Conservation (phyloP, 768 basidiomycete genomes). For the Kwoniella mangroviensis region DNA sequence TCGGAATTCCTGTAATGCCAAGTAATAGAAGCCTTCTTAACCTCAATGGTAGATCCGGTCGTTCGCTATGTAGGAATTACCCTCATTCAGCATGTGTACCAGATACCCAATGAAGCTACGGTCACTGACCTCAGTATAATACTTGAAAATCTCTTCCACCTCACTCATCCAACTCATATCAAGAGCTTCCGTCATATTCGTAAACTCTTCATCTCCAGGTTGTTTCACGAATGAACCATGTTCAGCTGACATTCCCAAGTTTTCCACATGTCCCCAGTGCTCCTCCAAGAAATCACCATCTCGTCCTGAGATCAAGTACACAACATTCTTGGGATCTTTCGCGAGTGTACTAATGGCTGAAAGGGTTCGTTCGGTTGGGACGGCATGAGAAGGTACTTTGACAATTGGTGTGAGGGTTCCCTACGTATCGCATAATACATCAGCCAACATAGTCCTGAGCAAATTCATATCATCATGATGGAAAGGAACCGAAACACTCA, state of each 20-base stretch:
- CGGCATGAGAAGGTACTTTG: conserved; percentile 84
- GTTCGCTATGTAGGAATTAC: conserved; percentile 66
- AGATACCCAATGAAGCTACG: not conserved
- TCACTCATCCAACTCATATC: conserved; percentile 99
- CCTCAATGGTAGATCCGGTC: conserved; percentile 92
- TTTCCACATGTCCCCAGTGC: conserved; percentile 81
- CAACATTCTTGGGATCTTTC: conserved; percentile 82
- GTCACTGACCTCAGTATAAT: conserved; percentile 81
- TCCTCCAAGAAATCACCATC: conserved; percentile 89
- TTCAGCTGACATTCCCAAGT: conserved; percentile 90
- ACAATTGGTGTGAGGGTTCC: conserved; percentile 97
- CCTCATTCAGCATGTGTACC: conserved; percentile 4
- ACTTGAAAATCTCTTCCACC: conserved; percentile 92
- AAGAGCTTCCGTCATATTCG: conserved; percentile 83
- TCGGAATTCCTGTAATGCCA: conserved; percentile 95
- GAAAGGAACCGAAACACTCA: conserved; percentile 59
- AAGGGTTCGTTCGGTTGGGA: conserved; percentile 75
- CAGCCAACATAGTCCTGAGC: conserved; percentile 2
- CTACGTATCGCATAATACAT: conserved; percentile 58
- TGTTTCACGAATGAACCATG: conserved; percentile 90
- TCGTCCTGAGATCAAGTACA: conserved; percentile 96
- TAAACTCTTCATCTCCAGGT: conserved; percentile 73
- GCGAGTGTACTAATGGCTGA: conserved; percentile 73
- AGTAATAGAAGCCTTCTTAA: conserved; percentile 96
- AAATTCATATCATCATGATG: too few relatives aligned